Evolutionary conservation across 805 yeast genomes (phyloP), one percentile per base, ranked within the genome.

Genomic region (Candida parachauliodes): DNA sequence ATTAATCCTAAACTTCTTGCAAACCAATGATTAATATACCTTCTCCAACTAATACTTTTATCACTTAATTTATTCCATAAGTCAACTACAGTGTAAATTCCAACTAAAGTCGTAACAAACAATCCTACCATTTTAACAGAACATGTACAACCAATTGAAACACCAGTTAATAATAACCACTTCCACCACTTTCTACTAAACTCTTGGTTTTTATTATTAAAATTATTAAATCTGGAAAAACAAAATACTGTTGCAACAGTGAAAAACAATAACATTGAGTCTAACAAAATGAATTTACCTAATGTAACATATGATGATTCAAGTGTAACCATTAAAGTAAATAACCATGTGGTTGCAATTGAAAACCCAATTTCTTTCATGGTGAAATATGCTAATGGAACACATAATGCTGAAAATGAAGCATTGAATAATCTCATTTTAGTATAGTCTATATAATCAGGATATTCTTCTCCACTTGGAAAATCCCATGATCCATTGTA

Each of bases 81-180:
- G 52, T 93, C 97, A 37, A 79, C 83, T 27, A 86, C 70, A 16
- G 96, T 88, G 63, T 91, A 87, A 45, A 88, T 75, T 34, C 99
- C 99, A 39, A 93, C 88, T 45, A 88, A 66, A 12, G 88, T 61
- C 40, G 95, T 91, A 43, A 87, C 86, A 53, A 93, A 87, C 40
- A 91, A 72, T 51, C 99, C 99, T 41, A 93, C 98, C 96, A 89
- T 88, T 65, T 93, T 93, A 41, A 88, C 95, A 20, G 95, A 83
- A 55, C 91, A 83, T 14, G 89, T 84, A 59, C 93, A 85, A 28
- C 98, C 98, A 52, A 93, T 79, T 32, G 79, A 70, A 36, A 88
- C 65, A 47, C 99, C 99, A 7, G 95, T 84, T 41, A 84, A 64
- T 17, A 83, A 50, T 36, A 93, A 63, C 96, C 97, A 91, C 57